A percentile compares a stretch with the other conserved stretches of the same genome.
These are phyloP conservation scores for Zizania latifolia DNA, from an alignment of 176 grass and related monocot species.

Conservation along the genomic window DNA sequence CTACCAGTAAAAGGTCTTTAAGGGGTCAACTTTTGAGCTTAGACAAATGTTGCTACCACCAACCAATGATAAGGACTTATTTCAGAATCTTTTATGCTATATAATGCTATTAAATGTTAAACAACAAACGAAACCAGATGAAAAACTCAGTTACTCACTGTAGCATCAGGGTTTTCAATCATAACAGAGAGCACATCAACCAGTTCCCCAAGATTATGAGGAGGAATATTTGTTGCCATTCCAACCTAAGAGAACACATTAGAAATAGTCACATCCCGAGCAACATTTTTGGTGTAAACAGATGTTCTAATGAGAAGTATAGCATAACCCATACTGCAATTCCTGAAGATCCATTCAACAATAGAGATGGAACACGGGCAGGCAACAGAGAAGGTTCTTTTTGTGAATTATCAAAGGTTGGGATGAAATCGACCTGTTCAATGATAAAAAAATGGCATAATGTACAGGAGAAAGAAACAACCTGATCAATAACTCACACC, in stretches of 20 bases:
- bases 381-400: constrained; percentile 93
- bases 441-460: constrained; percentile 22
- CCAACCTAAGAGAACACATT: constrained; percentile 57
- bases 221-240: constrained; percentile 99
- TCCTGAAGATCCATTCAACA: constrained; percentile 89
- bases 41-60: constrained; percentile 7
- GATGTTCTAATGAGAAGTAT: constrained; percentile 19
- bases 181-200: constrained; percentile 84
- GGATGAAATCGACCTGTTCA: constrained; percentile 73
- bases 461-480: constrained; percentile 18
- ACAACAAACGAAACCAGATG: constrained; percentile 5
- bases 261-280: background rate
- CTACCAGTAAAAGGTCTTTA: background rate
- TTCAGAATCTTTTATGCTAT: constrained; percentile 23
- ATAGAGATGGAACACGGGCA: constrained; percentile 75
- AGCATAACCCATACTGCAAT: constrained; percentile 61
- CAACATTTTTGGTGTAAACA: constrained; percentile 7
- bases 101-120: constrained; percentile 12
- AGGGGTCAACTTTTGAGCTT: background rate
- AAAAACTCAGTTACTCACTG: constrained; percentile 66
- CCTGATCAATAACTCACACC: background rate
- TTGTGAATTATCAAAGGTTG: constrained; percentile 97
- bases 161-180: constrained; percentile 85
- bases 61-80: background rate
- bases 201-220: constrained; percentile 93